A percentile compares a stretch with the other conserved stretches of the same genome.
These are phyloP conservation scores for Ceratobasidium sp. DNA, from an alignment of 1,284 basidiomycete species.

Conservation along the genomic window DNA sequence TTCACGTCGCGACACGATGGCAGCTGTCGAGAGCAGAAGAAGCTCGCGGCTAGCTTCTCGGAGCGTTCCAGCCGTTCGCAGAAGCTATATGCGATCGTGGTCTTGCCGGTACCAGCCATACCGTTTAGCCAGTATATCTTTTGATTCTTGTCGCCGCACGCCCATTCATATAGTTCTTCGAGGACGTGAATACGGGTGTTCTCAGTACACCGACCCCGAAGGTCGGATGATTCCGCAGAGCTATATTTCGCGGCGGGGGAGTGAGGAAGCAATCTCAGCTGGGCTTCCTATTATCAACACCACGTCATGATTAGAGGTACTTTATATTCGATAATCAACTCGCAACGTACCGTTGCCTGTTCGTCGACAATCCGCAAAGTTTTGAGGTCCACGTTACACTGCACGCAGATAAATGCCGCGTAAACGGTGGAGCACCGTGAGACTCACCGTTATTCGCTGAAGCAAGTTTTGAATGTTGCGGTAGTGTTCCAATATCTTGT, in stretches of 20 bases:
- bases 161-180: background rate
- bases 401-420: background rate
- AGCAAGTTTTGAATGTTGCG: background rate
- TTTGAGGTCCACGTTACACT: background rate
- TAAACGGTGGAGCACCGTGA: background rate
- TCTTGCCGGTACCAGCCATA: no score
- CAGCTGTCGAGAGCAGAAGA: slow-evolving; percentile 1
- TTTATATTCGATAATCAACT: background rate
- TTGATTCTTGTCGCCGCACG: background rate
- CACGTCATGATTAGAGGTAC: background rate
- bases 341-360: background rate
- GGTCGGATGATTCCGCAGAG: background rate
- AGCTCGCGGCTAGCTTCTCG: background rate
- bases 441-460: background rate
- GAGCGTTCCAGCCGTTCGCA: background rate
- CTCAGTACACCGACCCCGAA: background rate
- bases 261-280: background rate
- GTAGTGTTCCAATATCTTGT: no score
- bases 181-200: background rate
- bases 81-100: no score
- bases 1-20: background rate
- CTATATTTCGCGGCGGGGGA: background rate
- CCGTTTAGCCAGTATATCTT: no score
- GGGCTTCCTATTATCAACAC: background rate
- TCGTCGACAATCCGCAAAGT: background rate